These are phyloP conservation scores for Claviceps quebecensis DNA, from an alignment of 2,329 filamentous ascomycete genomes.

Conservation along the genomic window DNA sequence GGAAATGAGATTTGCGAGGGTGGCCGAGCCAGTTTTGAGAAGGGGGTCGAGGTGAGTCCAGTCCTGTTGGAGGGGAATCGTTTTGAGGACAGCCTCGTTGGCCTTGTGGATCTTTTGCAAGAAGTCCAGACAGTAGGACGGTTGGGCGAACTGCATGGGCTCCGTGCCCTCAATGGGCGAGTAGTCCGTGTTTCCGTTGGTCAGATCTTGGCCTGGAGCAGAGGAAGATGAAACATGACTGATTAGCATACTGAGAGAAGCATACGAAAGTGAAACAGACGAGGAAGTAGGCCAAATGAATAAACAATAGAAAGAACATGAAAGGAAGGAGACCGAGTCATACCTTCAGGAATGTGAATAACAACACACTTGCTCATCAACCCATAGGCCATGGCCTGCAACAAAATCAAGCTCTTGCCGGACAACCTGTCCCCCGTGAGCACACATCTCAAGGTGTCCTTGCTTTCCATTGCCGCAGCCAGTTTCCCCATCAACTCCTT, in stretches of 20 bases:
- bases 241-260: not conserved
- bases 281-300: not conserved
- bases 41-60: constrained; percentile 27
- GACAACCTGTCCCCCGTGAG: constrained; percentile 59
- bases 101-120: constrained; percentile 59
- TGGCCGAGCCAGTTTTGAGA: constrained; percentile 38
- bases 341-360: constrained; percentile 80
- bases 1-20: constrained; percentile 54
- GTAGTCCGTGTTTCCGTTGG: constrained; percentile 71
- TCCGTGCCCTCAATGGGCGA: constrained; percentile 47
- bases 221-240: not conserved
- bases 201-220: constrained; percentile 54
- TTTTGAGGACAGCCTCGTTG: constrained; percentile 51
- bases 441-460: constrained; percentile 48
- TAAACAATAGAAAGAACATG: not conserved
- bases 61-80: constrained; percentile 29
- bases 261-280: too few species aligned
- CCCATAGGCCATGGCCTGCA: constrained; percentile 73
- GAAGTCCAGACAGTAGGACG: constrained; percentile 60
- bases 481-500: constrained; percentile 54
- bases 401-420: constrained; percentile 76
- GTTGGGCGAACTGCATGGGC: constrained; percentile 58
- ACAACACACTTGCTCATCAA: constrained; percentile 80
- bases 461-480: constrained; percentile 34
- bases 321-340: not conserved